Percentiles rank a stretch among this genome's conserved stretches.
phyloP scores from a whole-genome alignment of 2,329 filamentous ascomycete species.

The Aspergillus novofumigatus region DNA sequence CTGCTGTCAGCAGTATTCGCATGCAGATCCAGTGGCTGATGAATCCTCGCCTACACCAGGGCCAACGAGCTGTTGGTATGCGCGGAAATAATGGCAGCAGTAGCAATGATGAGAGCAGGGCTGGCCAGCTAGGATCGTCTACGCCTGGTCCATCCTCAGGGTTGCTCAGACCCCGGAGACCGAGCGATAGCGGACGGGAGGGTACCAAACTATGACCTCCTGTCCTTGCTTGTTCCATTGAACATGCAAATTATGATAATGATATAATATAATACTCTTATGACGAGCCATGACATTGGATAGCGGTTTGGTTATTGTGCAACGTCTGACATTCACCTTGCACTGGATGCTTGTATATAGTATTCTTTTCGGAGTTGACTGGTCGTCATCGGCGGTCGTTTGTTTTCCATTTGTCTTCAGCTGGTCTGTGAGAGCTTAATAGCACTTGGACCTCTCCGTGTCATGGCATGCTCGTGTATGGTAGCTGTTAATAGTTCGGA shows the following conservation, averaged over 20 bases:
- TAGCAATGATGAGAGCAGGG: constrained; percentile 12
- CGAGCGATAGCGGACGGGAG: constrained; percentile 39
- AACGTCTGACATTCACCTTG: not conserved
- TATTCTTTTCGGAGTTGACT: not conserved
- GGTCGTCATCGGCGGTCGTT: not conserved
- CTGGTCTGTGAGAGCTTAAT: not conserved
- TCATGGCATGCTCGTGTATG: not conserved
- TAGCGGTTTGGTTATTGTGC: not conserved
- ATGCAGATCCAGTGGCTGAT: constrained; percentile 62
- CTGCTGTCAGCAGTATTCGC: constrained; percentile 55
- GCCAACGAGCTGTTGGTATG: constrained; percentile 22
- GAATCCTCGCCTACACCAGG: constrained; percentile 51
- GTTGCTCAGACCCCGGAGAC: constrained; percentile 27
- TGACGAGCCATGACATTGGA: not conserved
- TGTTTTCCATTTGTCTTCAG: not conserved
- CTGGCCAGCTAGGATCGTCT: constrained; percentile 17
- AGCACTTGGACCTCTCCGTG: not conserved
- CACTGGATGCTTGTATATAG: not conserved
- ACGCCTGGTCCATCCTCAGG: constrained; percentile 20
- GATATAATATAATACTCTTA: not conserved
- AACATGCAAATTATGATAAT: not conserved
- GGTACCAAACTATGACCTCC: constrained; percentile 33
- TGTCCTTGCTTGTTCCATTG: not conserved
- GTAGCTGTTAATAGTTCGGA: not conserved
- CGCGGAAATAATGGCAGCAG: constrained; percentile 15